Evolutionary conservation across 1,139 yeast species (phyloP), one percentile per base, ranked within the genome.

Genomic region (Pichia sp.): DNA sequence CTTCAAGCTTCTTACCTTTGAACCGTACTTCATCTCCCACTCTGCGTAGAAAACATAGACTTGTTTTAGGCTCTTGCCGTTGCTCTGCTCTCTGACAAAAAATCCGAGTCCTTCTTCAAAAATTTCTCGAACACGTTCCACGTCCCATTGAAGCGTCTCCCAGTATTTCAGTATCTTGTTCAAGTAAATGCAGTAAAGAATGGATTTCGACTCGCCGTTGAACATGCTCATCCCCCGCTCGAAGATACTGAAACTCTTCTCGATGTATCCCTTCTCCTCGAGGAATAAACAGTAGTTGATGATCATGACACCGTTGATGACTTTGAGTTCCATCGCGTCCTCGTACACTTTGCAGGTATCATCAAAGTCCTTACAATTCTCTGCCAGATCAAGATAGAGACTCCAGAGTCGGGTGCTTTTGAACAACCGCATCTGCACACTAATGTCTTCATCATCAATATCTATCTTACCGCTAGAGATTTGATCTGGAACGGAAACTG

Each of bases 111-210:
- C 84, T 49, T 82, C 82, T 54, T 89, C 96, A 69, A 88, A 90
- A 19, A 87, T 65, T 59, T 88, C 96, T 44, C 96, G 72, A 5
- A 87, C 70, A 57, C 89, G 72, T 62, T 89, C 96, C 0, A 65
- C 57, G 4, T 70, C 65, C 23, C 81, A 61, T 0, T 53, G 67
- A 61, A 62, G 69, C 47, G 63, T 61, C 1, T 51, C 29, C 48
- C 64, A 63, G 34, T 58, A 59, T 40, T 72, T 66, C 13, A 84
- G 61, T 0, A 82, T 77, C 57, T 80, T 83, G 1, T 78, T 71
- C 42, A 90, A 66, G 67, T 90, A 90, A 10, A 80, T 72, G 57
- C 79, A 81, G 93, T 95, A 89, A 32, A 90, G 75, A 61, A 88
- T 90, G 63, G 78, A 85, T 15, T 84, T 84, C 4, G 78, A 75